Conservation (phyloP, 768 basidiomycete species). For the Boletus eberwhitei region DNA sequence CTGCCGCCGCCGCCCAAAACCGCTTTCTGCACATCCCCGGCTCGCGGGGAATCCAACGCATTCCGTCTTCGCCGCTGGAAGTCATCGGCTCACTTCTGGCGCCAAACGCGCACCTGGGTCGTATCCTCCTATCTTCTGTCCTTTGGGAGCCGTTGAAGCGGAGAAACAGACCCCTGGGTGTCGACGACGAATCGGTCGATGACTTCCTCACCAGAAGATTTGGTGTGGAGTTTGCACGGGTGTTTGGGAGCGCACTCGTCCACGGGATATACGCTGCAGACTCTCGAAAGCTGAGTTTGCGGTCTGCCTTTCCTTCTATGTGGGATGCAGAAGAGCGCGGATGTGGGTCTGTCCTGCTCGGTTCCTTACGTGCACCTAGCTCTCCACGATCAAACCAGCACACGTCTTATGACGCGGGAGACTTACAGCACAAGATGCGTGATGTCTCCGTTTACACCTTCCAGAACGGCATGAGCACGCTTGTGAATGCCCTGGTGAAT, state of each 20-base stretch:
- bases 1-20: constrained; percentile 69
- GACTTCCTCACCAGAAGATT: constrained; percentile 73
- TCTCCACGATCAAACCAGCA: not conserved
- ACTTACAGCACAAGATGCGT: constrained; percentile 45
- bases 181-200: constrained; percentile 77
- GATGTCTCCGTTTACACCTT: constrained; percentile 80
- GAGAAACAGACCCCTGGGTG: constrained; percentile 37
- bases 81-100: constrained; percentile 34
- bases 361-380: constrained; percentile 39
- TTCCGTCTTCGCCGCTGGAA: constrained; percentile 43
- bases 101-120: constrained; percentile 35
- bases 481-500: constrained; percentile 55
- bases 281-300: constrained; percentile 66
- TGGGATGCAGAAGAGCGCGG: constrained; percentile 69
- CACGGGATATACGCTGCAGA: constrained; percentile 95
- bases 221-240: constrained; percentile 65
- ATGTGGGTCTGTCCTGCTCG: constrained; percentile 66
- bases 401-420: constrained; percentile 48
- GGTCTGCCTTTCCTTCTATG: constrained; percentile 72
- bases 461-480: constrained; percentile 64
- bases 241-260: constrained; percentile 75
- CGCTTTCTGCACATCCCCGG: constrained; percentile 67
- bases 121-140: constrained; percentile 51
- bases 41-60: constrained; percentile 46
- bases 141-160: constrained; percentile 56